These are phyloP conservation scores for Fusarium sp. DNA, from an alignment of 2,329 filamentous ascomycete species.

Conservation along the genomic window DNA sequence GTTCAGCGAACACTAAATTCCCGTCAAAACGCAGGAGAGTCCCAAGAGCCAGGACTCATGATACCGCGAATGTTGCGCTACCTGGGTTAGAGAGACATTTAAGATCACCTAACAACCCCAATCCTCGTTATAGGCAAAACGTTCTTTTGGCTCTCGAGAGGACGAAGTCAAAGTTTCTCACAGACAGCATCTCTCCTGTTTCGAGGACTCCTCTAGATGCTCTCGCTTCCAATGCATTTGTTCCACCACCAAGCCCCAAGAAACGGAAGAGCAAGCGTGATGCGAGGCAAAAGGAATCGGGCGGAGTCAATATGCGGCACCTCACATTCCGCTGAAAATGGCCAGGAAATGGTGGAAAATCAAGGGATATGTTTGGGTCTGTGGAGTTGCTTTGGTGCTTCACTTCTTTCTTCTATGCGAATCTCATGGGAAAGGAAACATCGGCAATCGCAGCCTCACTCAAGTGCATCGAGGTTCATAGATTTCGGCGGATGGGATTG, in stretches of 20 bases:
- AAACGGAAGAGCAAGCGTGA: slow-evolving; percentile 7
- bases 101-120: slow-evolving; percentile 7
- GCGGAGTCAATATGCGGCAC: not conserved
- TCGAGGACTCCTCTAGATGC: slow-evolving; percentile 5
- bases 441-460: not conserved
- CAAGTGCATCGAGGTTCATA: not conserved
- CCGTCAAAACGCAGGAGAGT: slow-evolving; percentile 24
- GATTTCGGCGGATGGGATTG: not conserved
- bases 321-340: not conserved
- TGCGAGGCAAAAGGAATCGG: not conserved
- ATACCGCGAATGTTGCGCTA: slow-evolving; percentile 34
- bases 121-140: slow-evolving; percentile 31
- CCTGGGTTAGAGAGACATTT: slow-evolving; percentile 38
- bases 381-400: not conserved
- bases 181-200: slow-evolving; percentile 6
- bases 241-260: slow-evolving; percentile 1
- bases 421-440: not conserved
- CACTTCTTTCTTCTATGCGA: not conserved
- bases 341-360: not conserved
- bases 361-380: not conserved
- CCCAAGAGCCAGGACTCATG: slow-evolving; percentile 17
- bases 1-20: not conserved
- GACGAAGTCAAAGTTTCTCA: slow-evolving; percentile 42
- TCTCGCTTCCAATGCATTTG: not conserved
- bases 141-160: slow-evolving; percentile 43